phyloP scores from a whole-genome alignment of 2,329 filamentous ascomycete genomes.

The Neopestalotiopsis rosae region DNA sequence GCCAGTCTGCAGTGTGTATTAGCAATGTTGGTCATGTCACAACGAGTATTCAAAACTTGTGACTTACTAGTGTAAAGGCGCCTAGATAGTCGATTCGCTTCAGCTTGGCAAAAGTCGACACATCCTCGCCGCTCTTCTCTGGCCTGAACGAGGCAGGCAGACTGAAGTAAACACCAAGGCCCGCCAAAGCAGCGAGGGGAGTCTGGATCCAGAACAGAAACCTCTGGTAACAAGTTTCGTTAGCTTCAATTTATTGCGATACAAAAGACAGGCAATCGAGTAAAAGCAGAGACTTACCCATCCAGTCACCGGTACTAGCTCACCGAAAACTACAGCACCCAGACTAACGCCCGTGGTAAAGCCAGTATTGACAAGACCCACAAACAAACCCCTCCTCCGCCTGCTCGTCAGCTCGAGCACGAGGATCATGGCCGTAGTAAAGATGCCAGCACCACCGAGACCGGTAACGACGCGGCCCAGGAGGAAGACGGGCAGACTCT shows the following conservation, averaged over 20 bases:
- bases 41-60: neutral
- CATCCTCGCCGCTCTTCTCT: conserved; percentile 42
- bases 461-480: conserved; percentile 72
- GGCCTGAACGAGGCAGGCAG: conserved; percentile 58
- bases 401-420: conserved; percentile 75
- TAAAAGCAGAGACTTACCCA: conserved; percentile 61
- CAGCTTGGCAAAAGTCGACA: conserved; percentile 58
- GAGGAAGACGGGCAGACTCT: conserved; percentile 67
- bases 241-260: neutral
- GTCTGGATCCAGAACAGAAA: conserved; percentile 76
- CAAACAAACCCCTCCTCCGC: conserved; percentile 71
- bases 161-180: conserved; percentile 66
- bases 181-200: conserved; percentile 66
- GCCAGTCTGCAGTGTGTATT: conserved; percentile 48
- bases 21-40: conserved; percentile 15
- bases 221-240: conserved; percentile 51
- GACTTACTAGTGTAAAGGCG: conserved; percentile 65
- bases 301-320: conserved; percentile 65
- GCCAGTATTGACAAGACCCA: conserved; percentile 75
- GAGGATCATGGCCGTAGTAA: conserved; percentile 76
- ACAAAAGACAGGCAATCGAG: too few species aligned
- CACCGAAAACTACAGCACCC: conserved; percentile 73
- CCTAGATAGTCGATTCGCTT: conserved; percentile 77
- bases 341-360: conserved; percentile 75
- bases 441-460: conserved; percentile 71